Conservation (phyloP, 139 green algal species). For the Coelastrella sp. region DNA sequence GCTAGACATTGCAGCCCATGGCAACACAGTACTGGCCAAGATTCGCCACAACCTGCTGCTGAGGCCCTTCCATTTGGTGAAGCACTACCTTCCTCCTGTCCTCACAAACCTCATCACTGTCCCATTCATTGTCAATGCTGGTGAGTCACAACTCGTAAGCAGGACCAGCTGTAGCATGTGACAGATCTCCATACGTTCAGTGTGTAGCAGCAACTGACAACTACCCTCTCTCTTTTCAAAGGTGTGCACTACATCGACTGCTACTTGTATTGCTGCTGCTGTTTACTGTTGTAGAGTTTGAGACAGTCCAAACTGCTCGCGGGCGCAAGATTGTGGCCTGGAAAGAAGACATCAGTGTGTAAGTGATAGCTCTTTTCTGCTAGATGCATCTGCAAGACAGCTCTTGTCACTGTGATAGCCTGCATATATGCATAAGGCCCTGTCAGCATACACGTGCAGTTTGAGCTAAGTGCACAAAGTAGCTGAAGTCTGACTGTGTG, state of each 20-base stretch:
- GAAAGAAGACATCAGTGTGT: conserved; percentile 10
- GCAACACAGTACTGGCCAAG: background rate
- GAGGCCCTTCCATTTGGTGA: conserved; percentile 14
- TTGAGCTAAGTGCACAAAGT: too few relatives aligned
- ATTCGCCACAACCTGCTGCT: conserved; percentile 16
- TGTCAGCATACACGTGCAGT: too few relatives aligned
- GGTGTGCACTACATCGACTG: background rate
- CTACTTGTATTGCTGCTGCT: background rate
- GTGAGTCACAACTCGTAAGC: background rate
- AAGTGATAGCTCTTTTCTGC: too few relatives aligned
- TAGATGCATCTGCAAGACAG: too few relatives aligned
- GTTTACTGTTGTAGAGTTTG: background rate
- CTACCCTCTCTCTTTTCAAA: too few relatives aligned
- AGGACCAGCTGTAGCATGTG: too few relatives aligned
- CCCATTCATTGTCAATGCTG: conserved; percentile 15
- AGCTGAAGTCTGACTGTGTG: too few relatives aligned
- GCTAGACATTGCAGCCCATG: background rate
- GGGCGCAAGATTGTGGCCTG: background rate
- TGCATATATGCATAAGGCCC: too few relatives aligned
- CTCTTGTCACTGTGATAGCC: too few relatives aligned
- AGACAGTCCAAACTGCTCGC: background rate
- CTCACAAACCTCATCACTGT: background rate
- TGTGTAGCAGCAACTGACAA: too few relatives aligned
- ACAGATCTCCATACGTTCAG: too few relatives aligned
- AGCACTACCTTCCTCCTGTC: background rate